Evolutionary conservation across 768 basidiomycete species (phyloP), one percentile per base, ranked within the genome.

Genomic region (Steccherinum ochraceum): DNA sequence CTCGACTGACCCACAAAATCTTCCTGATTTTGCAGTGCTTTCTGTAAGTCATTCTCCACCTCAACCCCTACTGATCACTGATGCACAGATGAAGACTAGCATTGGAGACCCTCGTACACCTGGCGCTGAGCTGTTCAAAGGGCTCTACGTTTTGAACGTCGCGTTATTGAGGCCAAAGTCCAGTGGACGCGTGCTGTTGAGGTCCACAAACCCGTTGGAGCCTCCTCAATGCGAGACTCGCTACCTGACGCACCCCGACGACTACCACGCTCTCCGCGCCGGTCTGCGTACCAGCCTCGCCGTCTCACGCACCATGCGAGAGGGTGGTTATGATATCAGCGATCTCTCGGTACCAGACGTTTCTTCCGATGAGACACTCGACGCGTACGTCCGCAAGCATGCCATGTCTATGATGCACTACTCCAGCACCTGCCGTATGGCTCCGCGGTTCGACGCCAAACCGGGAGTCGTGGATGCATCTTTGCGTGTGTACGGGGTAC

Each of bases 401-500:
- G 30, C 30, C 7, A 7, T 7, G 30, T 7, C 30, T 7, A 35
- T 16, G 30, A 7, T 7, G 7, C 30, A 35, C 16, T 35, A 35
- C 16, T 35, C 30, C 30, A 7, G 7, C 7, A 35, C 30, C 7
- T 35, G 30, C 16, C 7, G 30, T 7, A 35, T 35, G 30, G 30
- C 30, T 7, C 30, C 30, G 16, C 7, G 16, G 30, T n/a, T n/a
- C n/a, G n/a, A n/a, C n/a, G 30, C 7, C 30, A 16, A 16, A 16
- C 30, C 30, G 16, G 77, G 77, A 26, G 75, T 75, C 2, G 72
- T 78, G 45, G 72, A 74, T 56, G 67, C 67, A 30, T 63, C 68
- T 27, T 55, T 73, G 19, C 54, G 61, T 13, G 75, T 78, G 1
- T 70, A 77, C 57, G 75, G 75, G 18, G 63, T 71, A 10, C 42